Percentiles rank a stretch among this genome's conserved stretches.
Evolutionary conservation across 169 alveolate genomes (phyloP).

Genomic region (Plasmodium ovale): DNA sequence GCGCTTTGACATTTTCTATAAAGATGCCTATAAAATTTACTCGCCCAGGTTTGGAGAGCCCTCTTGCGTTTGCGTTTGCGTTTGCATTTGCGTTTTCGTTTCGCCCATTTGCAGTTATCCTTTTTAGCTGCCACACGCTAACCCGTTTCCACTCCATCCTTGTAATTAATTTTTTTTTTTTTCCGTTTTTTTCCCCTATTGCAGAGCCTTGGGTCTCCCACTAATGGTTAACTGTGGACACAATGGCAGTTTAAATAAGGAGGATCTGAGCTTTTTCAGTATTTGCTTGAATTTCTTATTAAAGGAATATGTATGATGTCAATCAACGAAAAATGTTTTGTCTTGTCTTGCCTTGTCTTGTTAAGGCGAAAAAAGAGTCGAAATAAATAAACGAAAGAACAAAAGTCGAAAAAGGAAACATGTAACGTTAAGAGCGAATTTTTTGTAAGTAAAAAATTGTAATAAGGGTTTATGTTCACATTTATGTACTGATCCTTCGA

Average conservation of each 20-base stretch:
- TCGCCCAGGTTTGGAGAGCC: constrained; percentile 42
- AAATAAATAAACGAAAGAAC: background rate
- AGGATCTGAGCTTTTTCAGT: constrained; percentile 26
- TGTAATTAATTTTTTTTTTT: background rate
- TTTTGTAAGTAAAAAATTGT: too few relatives aligned
- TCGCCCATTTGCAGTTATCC: background rate
- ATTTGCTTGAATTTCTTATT: constrained; percentile 38
- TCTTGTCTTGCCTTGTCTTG: background rate
- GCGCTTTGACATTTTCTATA: constrained; percentile 40
- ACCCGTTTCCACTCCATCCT: background rate
- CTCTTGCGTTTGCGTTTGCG: background rate
- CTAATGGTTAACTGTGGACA: constrained; percentile 68
- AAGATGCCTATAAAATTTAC: constrained; percentile 45
- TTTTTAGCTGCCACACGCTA: too few relatives aligned
- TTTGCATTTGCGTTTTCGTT: background rate
- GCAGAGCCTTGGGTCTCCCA: constrained; percentile 67
- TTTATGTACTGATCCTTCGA: too few relatives aligned
- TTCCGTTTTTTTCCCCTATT: constrained; percentile 10
- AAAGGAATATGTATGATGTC: constrained; percentile 15
- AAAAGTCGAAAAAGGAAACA: background rate
- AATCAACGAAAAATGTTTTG: constrained; percentile 5
- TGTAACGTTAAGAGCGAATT: background rate
- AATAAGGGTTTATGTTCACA: constrained; percentile 1
- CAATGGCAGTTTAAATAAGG: constrained; percentile 56
- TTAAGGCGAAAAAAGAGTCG: background rate